Evolutionary conservation across 1,139 yeast species (phyloP).

Genomic region (Candida frijolesensis): DNA sequence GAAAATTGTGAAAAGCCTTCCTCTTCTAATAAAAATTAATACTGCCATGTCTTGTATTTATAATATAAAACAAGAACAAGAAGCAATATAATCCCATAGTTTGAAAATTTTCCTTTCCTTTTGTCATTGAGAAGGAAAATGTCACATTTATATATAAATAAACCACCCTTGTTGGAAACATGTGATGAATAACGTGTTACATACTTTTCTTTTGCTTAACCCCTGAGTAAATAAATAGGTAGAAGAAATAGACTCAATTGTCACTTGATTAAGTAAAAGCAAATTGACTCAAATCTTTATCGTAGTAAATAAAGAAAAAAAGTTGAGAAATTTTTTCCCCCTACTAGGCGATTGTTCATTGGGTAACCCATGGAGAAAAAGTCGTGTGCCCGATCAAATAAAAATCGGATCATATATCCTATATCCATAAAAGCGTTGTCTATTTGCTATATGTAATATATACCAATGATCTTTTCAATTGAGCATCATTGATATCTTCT

Average conservation of each 20-base stretch:
- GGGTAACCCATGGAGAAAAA: not conserved
- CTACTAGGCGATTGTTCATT: not conserved
- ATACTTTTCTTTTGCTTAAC: too few species aligned
- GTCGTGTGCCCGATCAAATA: not conserved
- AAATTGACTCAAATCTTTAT: conserved; percentile 1
- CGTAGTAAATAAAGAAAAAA: not conserved
- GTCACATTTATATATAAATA: too few species aligned
- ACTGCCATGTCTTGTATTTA: too few species aligned
- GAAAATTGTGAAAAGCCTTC: too few species aligned
- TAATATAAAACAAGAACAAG: too few species aligned
- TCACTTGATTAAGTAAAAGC: conserved; percentile 1
- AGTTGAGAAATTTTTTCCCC: not conserved
- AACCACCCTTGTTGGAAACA: too few species aligned
- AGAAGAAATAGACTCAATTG: not conserved
- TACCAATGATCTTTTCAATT: conserved; percentile 35
- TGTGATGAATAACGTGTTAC: too few species aligned
- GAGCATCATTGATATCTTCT: conserved; percentile 31
- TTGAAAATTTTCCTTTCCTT: not conserved
- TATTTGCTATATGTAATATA: conserved; percentile 9
- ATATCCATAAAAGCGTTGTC: not conserved
- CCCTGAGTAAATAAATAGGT: not conserved
- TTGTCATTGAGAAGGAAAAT: too few species aligned
- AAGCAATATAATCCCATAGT: too few species aligned
- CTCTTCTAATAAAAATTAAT: too few species aligned
- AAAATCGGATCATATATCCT: not conserved